Conservation (phyloP, 495 filamentous ascomycete species). For the Penicillium psychrofluorescens region DNA sequence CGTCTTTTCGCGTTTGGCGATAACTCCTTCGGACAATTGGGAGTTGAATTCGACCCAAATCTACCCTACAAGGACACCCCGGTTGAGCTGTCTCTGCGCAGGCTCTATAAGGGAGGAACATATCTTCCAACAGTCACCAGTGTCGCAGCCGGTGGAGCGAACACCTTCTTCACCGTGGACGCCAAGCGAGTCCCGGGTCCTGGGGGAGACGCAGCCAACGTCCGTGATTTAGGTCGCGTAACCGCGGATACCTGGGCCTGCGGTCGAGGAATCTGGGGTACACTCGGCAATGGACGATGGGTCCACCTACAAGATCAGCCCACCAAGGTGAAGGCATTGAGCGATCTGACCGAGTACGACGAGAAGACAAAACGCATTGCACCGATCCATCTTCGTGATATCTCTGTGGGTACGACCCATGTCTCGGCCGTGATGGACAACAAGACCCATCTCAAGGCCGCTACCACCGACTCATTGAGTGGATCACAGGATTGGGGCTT, state of each 20-base stretch:
- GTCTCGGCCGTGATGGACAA: conserved; percentile 75
- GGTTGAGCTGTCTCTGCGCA: conserved; percentile 55
- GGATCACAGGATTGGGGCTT: conserved; percentile 65
- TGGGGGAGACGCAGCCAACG: conserved; percentile 30
- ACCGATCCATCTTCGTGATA: conserved; percentile 67
- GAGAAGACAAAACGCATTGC: conserved; percentile 56
- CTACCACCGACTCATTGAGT: conserved; percentile 35
- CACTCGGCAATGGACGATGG: conserved; percentile 82
- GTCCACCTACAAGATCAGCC: conserved; percentile 75
- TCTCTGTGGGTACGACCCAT: conserved; percentile 75
- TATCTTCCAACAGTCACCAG: conserved; percentile 55
- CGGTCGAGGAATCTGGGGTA: conserved; percentile 77
- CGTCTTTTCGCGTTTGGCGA: conserved; percentile 84
- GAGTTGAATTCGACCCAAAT: conserved; percentile 58
- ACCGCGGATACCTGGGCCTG: conserved; percentile 79
- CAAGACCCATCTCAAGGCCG: conserved; percentile 50
- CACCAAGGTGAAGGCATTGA: conserved; percentile 76
- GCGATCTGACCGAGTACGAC: conserved; percentile 77
- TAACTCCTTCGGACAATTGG: conserved; percentile 81
- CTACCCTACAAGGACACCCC: conserved; percentile 60
- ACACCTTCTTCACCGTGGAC: conserved; percentile 82
- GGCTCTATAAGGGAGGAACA: conserved; percentile 59
- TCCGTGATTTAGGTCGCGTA: conserved; percentile 42
- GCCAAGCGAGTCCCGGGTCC: conserved; percentile 48
- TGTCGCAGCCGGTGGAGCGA: conserved; percentile 77